These are phyloP conservation scores for Dictyostelium intermedium DNA, from an alignment of 78 protist species.

Conservation along the genomic window DNA sequence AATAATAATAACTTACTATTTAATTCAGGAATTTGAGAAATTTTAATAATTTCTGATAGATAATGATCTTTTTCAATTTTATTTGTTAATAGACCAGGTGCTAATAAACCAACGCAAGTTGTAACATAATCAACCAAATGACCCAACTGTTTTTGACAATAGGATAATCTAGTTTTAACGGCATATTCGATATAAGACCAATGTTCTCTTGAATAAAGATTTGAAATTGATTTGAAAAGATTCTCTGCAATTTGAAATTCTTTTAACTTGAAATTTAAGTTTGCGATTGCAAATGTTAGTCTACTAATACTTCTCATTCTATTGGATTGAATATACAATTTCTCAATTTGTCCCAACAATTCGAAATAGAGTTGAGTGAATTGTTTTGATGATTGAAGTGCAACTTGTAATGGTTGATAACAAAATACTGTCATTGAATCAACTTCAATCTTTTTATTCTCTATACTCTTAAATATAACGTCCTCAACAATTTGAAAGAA, in stretches of 20 bases:
- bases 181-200: slow-evolving; percentile 60
- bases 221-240: slow-evolving; percentile 38
- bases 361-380: slow-evolving; percentile 26
- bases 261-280: neutral
- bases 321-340: slow-evolving; percentile 44
- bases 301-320: slow-evolving; percentile 40
- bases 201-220: slow-evolving; percentile 38
- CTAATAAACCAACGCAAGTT: slow-evolving; percentile 24
- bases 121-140: slow-evolving; percentile 33
- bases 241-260: slow-evolving; percentile 15
- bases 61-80: slow-evolving; percentile 30
- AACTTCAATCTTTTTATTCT: neutral
- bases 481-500: slow-evolving; percentile 7
- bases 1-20: neutral
- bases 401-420: slow-evolving; percentile 31
- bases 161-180: slow-evolving; percentile 34
- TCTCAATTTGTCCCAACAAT: slow-evolving; percentile 16
- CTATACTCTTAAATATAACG: neutral
- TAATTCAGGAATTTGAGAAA: neutral
- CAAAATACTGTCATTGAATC: neutral
- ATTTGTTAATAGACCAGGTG: slow-evolving; percentile 36
- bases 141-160: slow-evolving; percentile 45
- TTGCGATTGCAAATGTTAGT: slow-evolving; percentile 43
- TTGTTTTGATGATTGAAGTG: slow-evolving; percentile 38
- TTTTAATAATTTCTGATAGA: neutral